phyloP scores from a whole-genome alignment of 352 stramenopile species.

The Pythium aphanidermatum region DNA sequence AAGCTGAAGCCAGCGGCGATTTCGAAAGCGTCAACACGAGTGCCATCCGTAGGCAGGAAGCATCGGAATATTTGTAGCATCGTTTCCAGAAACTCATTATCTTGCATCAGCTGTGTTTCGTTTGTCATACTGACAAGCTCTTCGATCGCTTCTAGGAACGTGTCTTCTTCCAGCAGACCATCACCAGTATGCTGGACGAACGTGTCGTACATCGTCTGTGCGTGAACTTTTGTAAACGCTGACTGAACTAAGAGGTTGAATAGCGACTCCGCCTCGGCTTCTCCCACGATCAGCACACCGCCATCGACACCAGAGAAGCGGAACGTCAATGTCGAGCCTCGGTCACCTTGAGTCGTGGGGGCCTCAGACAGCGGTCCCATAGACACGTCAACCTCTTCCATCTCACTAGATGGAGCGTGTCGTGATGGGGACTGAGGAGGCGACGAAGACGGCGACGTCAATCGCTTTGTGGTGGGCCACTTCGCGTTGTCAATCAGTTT shows the following conservation, averaged over 20 bases:
- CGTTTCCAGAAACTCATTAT: constrained; percentile 66
- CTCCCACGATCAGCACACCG: constrained; percentile 45
- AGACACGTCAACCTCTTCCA: neutral
- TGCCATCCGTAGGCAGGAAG: constrained; percentile 58
- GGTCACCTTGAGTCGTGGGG: constrained; percentile 11
- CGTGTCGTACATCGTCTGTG: constrained; percentile 79
- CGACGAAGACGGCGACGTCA: constrained; percentile 19
- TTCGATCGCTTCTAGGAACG: constrained; percentile 73
- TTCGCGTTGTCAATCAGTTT: constrained; percentile 65
- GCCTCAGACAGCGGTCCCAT: constrained; percentile 12
- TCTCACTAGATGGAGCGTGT: neutral
- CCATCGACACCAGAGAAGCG: constrained; percentile 66
- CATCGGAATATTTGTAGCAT: constrained; percentile 74
- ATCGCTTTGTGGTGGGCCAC: constrained; percentile 50
- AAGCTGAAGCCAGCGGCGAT: constrained; percentile 77
- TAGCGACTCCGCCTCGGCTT: constrained; percentile 49
- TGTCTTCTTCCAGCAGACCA: constrained; percentile 76
- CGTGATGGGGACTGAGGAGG: no score
- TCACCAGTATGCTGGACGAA: constrained; percentile 84
- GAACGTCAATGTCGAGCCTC: constrained; percentile 37
- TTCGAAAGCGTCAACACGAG: constrained; percentile 75
- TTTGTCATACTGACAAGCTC: constrained; percentile 77
- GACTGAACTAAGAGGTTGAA: constrained; percentile 61
- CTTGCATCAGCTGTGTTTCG: constrained; percentile 60
- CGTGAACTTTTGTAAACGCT: constrained; percentile 62